phyloP scores from a whole-genome alignment of 768 basidiomycete genomes.

The Gelatoporia subvermispora region DNA sequence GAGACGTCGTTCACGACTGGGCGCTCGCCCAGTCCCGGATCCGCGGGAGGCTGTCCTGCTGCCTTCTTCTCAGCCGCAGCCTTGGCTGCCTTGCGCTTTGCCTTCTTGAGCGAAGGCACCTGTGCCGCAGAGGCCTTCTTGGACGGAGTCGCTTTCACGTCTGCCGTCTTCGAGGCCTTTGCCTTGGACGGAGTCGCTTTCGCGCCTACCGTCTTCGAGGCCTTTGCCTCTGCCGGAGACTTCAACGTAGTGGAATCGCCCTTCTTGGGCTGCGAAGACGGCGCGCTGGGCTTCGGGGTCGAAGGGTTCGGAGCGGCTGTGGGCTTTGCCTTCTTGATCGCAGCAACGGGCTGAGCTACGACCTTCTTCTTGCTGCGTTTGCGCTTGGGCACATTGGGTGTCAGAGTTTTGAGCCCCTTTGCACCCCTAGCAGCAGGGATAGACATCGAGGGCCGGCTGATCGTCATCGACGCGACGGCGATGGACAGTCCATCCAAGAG shows the following conservation, averaged over 20 bases:
- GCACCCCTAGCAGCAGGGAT: background rate
- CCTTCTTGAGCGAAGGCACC: conserved; percentile 2
- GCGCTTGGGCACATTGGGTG: background rate
- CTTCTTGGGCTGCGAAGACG: background rate
- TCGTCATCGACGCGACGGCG: conserved; percentile 15
- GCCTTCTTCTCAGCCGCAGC: background rate
- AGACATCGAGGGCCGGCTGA: background rate
- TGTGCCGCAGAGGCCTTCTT: conserved; percentile 1
- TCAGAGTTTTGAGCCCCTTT: background rate
- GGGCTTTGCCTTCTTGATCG: background rate
- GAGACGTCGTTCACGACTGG: conserved; percentile 50
- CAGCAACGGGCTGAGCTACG: background rate
- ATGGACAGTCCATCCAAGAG: conserved; percentile 11
- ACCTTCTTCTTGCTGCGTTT: conserved; percentile 5
- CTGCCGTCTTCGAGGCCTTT: background rate
- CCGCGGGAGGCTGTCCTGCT: background rate
- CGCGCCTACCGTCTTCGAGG: background rate
- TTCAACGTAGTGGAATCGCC: background rate
- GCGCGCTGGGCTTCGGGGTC: background rate
- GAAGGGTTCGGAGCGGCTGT: background rate
- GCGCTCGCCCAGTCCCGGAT: conserved; percentile 30
- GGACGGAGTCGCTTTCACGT: background rate
- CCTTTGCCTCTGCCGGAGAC: background rate
- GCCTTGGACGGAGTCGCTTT: background rate
- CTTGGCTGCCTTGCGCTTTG: conserved; percentile 7